A percentile compares a stretch with the other conserved stretches of the same genome.
phyloP scores from a whole-genome alignment of 169 alveolate species.

The Plasmodium blacklocki region DNA sequence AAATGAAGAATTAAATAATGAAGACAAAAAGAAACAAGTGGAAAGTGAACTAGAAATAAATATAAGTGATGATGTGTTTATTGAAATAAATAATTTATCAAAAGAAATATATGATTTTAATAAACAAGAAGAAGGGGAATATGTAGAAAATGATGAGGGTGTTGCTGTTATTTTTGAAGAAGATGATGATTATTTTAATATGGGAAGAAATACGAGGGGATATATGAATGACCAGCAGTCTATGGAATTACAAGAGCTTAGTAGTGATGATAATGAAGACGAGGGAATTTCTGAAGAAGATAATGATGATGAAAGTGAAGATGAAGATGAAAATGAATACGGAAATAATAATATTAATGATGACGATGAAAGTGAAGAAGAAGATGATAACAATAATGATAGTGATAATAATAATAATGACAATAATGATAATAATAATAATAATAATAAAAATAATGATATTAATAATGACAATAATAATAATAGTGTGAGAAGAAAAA shows the following conservation, averaged over 20 bases:
- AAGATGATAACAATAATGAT: conserved; percentile 79
- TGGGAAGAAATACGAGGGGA: conserved; percentile 43
- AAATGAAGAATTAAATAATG: conserved; percentile 87
- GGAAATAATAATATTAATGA: conserved; percentile 3
- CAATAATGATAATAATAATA: conserved; percentile 44
- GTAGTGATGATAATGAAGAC: conserved; percentile 44
- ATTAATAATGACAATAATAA: conserved; percentile 69
- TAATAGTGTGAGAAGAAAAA: conserved; percentile 45
- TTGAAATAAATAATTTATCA: conserved; percentile 20
- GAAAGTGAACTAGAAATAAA: conserved; percentile 82
- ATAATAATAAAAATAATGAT: conserved; percentile 62
- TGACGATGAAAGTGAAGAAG: conserved; percentile 45
- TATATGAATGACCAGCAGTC: conserved; percentile 70
- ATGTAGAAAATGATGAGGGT: conserved; percentile 80
- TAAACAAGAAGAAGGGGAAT: conserved; percentile 80
- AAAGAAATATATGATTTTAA: conserved; percentile 79
- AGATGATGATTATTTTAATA: conserved; percentile 84
- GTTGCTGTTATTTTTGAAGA: conserved; percentile 87
- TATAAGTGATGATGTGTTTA: conserved; percentile 52
- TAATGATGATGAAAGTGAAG: conserved; percentile 77
- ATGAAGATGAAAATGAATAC: conserved; percentile 20
- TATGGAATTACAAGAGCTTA: conserved; percentile 75
- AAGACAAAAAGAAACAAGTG: conserved; percentile 86
- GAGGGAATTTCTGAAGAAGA: conserved; percentile 53
- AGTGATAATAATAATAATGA: conserved; percentile 80